A percentile compares a stretch with the other conserved stretches of the same genome.
Evolutionary conservation across 371 early-diverging fungal species (phyloP).

Genomic region (Syncephalastrum racemosum): DNA sequence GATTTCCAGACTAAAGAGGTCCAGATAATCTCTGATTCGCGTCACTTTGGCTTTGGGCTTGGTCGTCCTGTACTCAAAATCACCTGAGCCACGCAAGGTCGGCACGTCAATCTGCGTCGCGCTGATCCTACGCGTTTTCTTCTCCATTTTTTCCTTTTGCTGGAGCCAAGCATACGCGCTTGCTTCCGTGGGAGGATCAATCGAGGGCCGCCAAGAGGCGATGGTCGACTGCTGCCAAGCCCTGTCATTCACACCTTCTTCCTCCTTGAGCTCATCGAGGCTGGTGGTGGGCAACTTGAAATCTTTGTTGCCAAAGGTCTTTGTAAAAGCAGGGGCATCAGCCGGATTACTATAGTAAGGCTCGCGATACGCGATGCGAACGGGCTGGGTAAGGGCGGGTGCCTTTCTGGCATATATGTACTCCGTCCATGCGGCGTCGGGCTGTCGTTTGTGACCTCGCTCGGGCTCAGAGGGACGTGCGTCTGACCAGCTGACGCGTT

Average conservation of each 20-base stretch:
- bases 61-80: conserved; percentile 59
- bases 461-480: background rate
- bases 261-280: conserved; percentile 22
- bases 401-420: conserved; percentile 23
- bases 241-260: conserved; percentile 7
- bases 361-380: conserved; percentile 45
- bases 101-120: conserved; percentile 54
- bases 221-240: conserved; percentile 14
- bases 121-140: no score
- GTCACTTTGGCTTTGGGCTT: conserved; percentile 29
- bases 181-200: conserved; percentile 26
- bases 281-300: conserved; percentile 41
- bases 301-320: conserved; percentile 56
- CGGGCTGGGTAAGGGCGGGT: conserved; percentile 11
- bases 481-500: background rate
- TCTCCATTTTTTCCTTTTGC: no score
- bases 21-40: conserved; percentile 26
- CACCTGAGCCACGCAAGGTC: conserved; percentile 54
- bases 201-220: conserved; percentile 30
- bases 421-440: conserved; percentile 5
- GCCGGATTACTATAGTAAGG: conserved; percentile 64
- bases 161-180: no score
- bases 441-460: background rate
- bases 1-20: conserved; percentile 44
- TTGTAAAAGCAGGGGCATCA: conserved; percentile 52